A percentile compares a stretch with the other conserved stretches of the same genome.
Conservation (phyloP, 495 filamentous ascomycete genomes). For the Parmelia sp. region DNA sequence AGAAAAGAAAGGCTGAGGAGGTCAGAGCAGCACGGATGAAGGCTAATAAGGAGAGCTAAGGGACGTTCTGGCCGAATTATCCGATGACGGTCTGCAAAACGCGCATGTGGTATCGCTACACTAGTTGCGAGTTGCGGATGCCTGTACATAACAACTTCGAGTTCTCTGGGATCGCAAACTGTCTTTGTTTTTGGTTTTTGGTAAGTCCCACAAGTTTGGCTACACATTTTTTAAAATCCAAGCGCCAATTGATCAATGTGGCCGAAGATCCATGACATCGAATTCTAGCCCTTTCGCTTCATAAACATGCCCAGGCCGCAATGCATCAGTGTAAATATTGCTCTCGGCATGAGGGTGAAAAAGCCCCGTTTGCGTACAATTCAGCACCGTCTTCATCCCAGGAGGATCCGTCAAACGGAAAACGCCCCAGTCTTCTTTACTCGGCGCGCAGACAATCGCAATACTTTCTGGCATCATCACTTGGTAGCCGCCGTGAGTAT, state of each 20-base stretch:
- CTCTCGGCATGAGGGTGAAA: constrained; percentile 75
- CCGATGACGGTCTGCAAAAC: neutral
- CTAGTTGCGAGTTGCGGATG: neutral
- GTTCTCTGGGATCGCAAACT: too few species aligned
- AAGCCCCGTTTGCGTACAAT: constrained; percentile 64
- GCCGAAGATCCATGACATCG: constrained; percentile 71
- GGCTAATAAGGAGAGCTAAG: constrained; percentile 34
- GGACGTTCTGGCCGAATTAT: neutral
- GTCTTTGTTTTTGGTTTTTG: too few species aligned
- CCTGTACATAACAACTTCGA: neutral
- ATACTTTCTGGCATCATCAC: constrained; percentile 92
- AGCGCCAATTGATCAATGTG: constrained; percentile 20
- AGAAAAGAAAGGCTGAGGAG: constrained; percentile 50
- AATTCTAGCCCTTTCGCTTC: constrained; percentile 69
- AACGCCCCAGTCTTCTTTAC: constrained; percentile 72
- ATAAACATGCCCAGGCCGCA: constrained; percentile 77
- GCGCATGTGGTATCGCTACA: neutral
- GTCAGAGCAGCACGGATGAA: constrained; percentile 50
- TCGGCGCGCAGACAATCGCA: constrained; percentile 92
- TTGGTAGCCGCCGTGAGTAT: constrained; percentile 90
- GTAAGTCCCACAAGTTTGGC: neutral
- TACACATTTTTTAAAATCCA: neutral
- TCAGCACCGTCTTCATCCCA: constrained; percentile 69
- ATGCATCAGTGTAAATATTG: constrained; percentile 79
- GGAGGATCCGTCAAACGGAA: constrained; percentile 93